phyloP scores from a whole-genome alignment of 1,284 basidiomycete species.

The Pterula multifida region DNA sequence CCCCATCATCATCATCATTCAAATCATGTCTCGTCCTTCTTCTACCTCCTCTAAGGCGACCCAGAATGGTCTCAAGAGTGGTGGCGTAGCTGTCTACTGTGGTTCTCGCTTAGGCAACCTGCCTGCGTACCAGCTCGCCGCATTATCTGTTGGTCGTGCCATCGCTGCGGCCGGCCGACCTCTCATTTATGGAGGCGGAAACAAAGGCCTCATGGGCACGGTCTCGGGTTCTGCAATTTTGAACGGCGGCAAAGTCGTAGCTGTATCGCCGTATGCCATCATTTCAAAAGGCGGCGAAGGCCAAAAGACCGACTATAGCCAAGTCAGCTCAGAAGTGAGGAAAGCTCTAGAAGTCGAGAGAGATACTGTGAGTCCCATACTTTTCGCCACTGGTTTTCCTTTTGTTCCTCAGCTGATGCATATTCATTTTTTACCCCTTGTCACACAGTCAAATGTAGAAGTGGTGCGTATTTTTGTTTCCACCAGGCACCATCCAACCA shows the following conservation, averaged over 20 bases:
- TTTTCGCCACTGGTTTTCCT: background rate
- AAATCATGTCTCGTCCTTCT: no score
- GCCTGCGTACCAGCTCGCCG: slow-evolving; percentile 54
- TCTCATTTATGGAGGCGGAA: slow-evolving; percentile 83
- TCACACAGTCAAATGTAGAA: slow-evolving; percentile 7
- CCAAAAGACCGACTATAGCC: slow-evolving; percentile 23
- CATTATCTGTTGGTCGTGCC: slow-evolving; percentile 61
- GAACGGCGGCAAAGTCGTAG: slow-evolving; percentile 67
- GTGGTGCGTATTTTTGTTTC: slow-evolving; percentile 1
- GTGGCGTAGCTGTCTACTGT: slow-evolving; percentile 72
- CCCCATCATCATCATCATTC: no score
- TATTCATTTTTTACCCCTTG: background rate
- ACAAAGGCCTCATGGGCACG: slow-evolving; percentile 77
- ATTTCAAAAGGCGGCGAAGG: slow-evolving; percentile 48
- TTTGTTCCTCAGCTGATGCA: background rate
- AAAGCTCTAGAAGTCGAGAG: background rate
- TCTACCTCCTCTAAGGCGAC: no score
- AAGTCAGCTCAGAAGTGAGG: slow-evolving; percentile 9
- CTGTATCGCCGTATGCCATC: slow-evolving; percentile 74
- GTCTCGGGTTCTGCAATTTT: slow-evolving; percentile 63
- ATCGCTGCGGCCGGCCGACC: slow-evolving; percentile 53
- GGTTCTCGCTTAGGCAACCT: slow-evolving; percentile 60
- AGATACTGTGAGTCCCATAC: background rate
- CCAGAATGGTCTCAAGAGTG: no score
- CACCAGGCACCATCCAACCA: slow-evolving; percentile 3